phyloP scores from a whole-genome alignment of 2,329 filamentous ascomycete species.

The Fusarium chaquense region DNA sequence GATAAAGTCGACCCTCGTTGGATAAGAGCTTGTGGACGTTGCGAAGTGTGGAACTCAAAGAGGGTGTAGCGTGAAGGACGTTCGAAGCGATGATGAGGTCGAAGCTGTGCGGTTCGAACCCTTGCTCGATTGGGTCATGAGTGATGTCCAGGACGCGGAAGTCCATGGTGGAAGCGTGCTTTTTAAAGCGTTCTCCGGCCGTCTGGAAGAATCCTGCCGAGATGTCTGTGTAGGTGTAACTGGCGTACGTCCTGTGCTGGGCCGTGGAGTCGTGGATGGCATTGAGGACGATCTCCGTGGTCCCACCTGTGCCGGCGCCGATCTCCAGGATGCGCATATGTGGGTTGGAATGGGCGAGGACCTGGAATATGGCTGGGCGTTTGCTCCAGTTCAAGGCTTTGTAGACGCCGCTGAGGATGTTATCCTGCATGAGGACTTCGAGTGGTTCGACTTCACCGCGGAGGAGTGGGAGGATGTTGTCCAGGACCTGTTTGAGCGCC shows the following conservation, averaged over 20 bases:
- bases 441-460: slow-evolving; percentile 15
- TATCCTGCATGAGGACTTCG: slow-evolving; percentile 17
- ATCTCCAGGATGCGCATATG: slow-evolving; percentile 13
- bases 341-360: slow-evolving; percentile 27
- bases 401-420: slow-evolving; percentile 7
- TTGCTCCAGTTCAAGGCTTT: slow-evolving; percentile 13
- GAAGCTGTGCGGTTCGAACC: slow-evolving; percentile 44
- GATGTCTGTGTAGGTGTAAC: slow-evolving; percentile 50
- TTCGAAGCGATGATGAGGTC: slow-evolving; percentile 51
- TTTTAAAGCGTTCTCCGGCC: slow-evolving; percentile 39
- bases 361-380: slow-evolving; percentile 3
- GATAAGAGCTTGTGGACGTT: slow-evolving; percentile 43
- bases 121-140: slow-evolving; percentile 46
- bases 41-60: slow-evolving; percentile 39
- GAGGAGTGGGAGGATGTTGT: slow-evolving; percentile 20
- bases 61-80: slow-evolving; percentile 48
- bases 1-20: slow-evolving; percentile 6
- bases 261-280: slow-evolving; percentile 18
- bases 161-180: slow-evolving; percentile 33
- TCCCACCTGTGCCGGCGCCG: neutral
- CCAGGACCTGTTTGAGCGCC: slow-evolving; percentile 7
- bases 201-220: slow-evolving; percentile 48
- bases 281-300: slow-evolving; percentile 48
- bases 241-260: slow-evolving; percentile 12
- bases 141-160: slow-evolving; percentile 52